These are phyloP conservation scores for Geoglossum cookeanum DNA, from an alignment of 2,329 filamentous ascomycete species.

Conservation along the genomic window DNA sequence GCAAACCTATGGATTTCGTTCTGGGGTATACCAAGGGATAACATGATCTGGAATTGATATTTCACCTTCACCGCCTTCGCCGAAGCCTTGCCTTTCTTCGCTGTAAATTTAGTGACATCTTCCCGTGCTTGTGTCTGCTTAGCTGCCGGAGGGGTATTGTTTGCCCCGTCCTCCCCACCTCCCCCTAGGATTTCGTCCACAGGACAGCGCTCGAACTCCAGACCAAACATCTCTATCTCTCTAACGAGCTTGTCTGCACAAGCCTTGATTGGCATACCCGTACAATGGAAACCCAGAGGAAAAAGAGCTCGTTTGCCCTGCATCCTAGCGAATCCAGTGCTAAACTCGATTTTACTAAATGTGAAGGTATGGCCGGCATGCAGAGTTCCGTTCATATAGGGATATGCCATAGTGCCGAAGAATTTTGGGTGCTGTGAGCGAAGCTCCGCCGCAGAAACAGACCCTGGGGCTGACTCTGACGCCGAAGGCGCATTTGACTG, in stretches of 20 bases:
- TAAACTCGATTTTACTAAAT: conserved; percentile 83
- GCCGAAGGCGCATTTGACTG: conserved; percentile 68
- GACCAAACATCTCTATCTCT: conserved; percentile 76
- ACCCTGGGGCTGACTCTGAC: conserved; percentile 55
- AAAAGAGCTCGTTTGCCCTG: conserved; percentile 74
- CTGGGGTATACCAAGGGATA: conserved; percentile 67
- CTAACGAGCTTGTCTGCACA: conserved; percentile 86
- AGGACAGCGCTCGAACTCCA: conserved; percentile 63
- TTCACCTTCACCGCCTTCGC: conserved; percentile 85
- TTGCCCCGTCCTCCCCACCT: conserved; percentile 30
- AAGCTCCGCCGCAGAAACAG: conserved; percentile 54
- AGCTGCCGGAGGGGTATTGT: conserved; percentile 36
- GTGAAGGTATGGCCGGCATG: conserved; percentile 91
- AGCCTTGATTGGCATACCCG: conserved; percentile 95
- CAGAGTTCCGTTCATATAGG: conserved; percentile 73
- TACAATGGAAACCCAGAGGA: conserved; percentile 88
- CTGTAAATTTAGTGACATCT: conserved; percentile 78
- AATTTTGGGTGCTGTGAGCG: conserved; percentile 76
- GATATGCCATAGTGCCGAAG: conserved; percentile 62
- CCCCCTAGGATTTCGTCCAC: conserved; percentile 31
- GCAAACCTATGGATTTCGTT: conserved; percentile 88
- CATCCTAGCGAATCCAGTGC: conserved; percentile 71
- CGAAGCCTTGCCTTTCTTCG: conserved; percentile 81
- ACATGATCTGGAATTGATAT: conserved; percentile 92
- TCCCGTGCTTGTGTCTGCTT: conserved; percentile 47